Evolutionary conservation across 2,329 filamentous ascomycete genomes (phyloP), one percentile per base, ranked within the genome.

Genomic region (Aureobasidium namibiae): DNA sequence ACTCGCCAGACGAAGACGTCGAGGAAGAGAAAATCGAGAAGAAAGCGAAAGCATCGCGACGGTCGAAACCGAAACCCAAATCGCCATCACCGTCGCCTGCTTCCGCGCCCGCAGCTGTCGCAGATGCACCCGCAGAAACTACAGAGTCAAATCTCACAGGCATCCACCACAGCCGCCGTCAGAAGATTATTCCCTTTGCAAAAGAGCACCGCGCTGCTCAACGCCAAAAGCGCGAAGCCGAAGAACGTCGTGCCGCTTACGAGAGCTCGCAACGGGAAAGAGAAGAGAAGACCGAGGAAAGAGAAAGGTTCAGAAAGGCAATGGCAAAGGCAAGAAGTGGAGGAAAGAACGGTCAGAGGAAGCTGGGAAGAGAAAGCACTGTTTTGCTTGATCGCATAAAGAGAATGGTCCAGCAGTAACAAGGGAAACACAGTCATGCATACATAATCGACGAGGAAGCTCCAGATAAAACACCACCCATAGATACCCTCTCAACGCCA

Each of bases 331-430:
- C 84, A 7, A 76, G 77, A 65, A 77, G 76, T 36, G 83, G 83
- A 13, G 83, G 86, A 36, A 71, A 78, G 66, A 82, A 87, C 70
- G 89, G 89, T 11, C 86, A 88, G 75, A 82, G 87, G 72, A 92
- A 90, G 75, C 72, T 96, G 49, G 91, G 91, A 1, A 80, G 89
- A 62, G 90, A 95, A 77, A 92, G 90, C 66, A 81, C 80, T 34
- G 79, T 92, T 38, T 67, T 96, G 66, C 75, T 96, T 59, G 87
- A 90, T 67, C 89, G 86, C 74, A 87, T 92, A 34, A 86, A 87
- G 78, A 85, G 79, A 69, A 77, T 95, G 72, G 82, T 94, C 8
- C 49, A 53, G 49, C 49, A 53, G 31, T 38, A n/a, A n/a, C n/a
- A 31, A 31, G 10, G 10, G 10, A 10, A 31, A 31, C 29, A 31